Conservation (phyloP, 176 grass and related monocot species). For the Triticum timopheevii region DNA sequence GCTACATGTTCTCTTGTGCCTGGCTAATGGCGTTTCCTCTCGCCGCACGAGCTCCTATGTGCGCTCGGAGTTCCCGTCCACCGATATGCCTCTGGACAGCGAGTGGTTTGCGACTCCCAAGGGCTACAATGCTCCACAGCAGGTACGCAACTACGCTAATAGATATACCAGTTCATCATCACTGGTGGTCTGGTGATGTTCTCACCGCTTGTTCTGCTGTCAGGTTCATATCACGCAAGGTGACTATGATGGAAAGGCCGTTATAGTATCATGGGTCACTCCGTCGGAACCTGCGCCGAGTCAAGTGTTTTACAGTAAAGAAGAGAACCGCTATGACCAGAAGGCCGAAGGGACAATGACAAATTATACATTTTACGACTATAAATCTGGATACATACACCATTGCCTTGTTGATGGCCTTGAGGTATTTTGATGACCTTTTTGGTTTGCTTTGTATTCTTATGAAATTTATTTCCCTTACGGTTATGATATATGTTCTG, state of each 20-base stretch:
- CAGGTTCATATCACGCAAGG: constrained; percentile 98
- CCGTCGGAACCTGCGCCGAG: constrained; percentile 53
- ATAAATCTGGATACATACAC: constrained; percentile 95
- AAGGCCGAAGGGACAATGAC: constrained; percentile 62
- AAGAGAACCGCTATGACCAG: constrained; percentile 57
- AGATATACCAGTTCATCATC: constrained; percentile 17
- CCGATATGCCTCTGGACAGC: constrained; percentile 78
- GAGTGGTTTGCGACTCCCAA: constrained; percentile 70
- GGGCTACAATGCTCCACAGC: constrained; percentile 84
- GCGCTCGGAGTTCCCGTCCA: constrained; percentile 66
- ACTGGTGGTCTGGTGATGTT: not conserved
- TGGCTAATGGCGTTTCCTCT: constrained; percentile 42
- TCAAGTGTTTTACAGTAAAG: constrained; percentile 74
- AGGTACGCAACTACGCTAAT: constrained; percentile 46
- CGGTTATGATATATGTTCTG: not conserved
- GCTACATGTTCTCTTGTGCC: constrained; percentile 42
- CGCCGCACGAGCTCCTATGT: constrained; percentile 75
- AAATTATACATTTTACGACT: constrained; percentile 90
- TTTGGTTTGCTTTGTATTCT: constrained; percentile 9
- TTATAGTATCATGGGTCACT: constrained; percentile 89
- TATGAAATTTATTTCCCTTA: constrained; percentile 3
- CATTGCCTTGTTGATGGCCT: constrained; percentile 85
- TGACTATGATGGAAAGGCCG: constrained; percentile 93
- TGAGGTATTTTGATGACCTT: constrained; percentile 51
- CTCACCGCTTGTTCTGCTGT: constrained; percentile 6